Percentiles rank a stretch among this genome's conserved stretches.
These are phyloP conservation scores for Leucosporidium scottii DNA, from an alignment of 768 basidiomycete species.

Conservation along the genomic window DNA sequence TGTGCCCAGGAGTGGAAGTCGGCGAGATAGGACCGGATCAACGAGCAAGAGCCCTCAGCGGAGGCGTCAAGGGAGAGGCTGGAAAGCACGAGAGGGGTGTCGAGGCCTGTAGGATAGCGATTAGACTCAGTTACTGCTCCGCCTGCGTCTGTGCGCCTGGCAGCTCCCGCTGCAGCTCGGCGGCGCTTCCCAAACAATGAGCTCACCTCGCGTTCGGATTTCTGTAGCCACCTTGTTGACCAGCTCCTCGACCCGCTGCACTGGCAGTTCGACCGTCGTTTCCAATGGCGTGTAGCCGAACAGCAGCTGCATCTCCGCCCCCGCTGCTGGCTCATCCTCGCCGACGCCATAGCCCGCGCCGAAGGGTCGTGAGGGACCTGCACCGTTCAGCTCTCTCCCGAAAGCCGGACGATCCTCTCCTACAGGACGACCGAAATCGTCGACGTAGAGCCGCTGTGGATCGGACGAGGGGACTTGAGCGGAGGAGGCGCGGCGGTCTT, in stretches of 20 bases:
- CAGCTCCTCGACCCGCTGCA: constrained; percentile 56
- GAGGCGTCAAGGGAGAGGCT: constrained; percentile 78
- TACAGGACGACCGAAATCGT: constrained; percentile 6
- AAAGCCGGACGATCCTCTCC: neutral
- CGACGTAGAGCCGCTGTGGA: neutral
- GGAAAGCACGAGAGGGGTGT: constrained; percentile 87
- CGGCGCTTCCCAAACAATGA: neutral
- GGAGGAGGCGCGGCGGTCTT: neutral
- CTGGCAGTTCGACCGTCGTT: constrained; percentile 64
- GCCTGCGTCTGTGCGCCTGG: too few relatives aligned
- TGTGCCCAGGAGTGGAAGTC: constrained; percentile 25
- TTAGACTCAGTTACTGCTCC: neutral
- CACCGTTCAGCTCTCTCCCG: too few relatives aligned
- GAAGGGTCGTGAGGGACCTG: neutral
- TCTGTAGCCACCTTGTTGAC: constrained; percentile 65
- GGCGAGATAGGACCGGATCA: constrained; percentile 68
- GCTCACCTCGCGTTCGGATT: constrained; percentile 57
- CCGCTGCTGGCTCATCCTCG: neutral
- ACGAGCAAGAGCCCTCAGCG: constrained; percentile 60
- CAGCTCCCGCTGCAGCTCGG: too few relatives aligned
- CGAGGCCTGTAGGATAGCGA: constrained; percentile 47
- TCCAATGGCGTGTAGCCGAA: constrained; percentile 72
- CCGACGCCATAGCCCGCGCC: constrained; percentile 18
- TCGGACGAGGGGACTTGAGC: neutral
- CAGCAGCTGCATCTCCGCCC: constrained; percentile 14